Conservation (phyloP, 176 grass and related monocot genomes). For the Oryza meridionalis region DNA sequence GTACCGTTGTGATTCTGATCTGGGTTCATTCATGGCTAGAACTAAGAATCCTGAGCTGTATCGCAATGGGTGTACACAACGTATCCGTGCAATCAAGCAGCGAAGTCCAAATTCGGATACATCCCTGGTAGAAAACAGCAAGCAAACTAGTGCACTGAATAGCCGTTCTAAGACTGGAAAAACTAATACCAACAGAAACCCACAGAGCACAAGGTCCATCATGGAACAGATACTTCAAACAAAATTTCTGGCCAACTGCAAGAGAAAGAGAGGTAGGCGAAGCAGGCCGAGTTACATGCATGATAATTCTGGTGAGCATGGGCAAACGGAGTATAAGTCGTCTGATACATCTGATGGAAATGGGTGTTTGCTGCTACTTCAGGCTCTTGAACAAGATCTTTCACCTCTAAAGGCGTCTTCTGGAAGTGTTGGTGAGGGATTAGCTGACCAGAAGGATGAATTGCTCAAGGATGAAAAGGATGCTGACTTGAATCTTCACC, state of each 20-base stretch:
- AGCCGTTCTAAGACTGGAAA: conserved; percentile 20
- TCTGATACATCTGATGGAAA: conserved; percentile 47
- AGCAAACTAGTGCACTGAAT: conserved; percentile 37
- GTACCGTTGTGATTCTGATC: conserved; percentile 45
- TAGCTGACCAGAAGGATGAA: conserved; percentile 27
- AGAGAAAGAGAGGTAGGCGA: conserved; percentile 51
- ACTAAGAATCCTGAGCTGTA: conserved; percentile 69
- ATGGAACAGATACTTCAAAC: conserved; percentile 59
- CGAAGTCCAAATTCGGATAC: conserved; percentile 38
- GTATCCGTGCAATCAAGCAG: conserved; percentile 79
- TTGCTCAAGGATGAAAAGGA: conserved; percentile 18
- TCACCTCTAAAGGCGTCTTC: conserved; percentile 31
- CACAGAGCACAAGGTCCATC: conserved; percentile 31
- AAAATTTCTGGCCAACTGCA: conserved; percentile 46
- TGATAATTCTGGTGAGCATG: conserved; percentile 49
- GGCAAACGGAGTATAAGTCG: conserved; percentile 48
- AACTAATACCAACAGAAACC: conserved; percentile 37
- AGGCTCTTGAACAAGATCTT: conserved; percentile 60
- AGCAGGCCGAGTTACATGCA: conserved; percentile 51
- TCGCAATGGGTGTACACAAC: conserved; percentile 77
- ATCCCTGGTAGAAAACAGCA: conserved; percentile 45
- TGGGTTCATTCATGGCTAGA: conserved; percentile 53
- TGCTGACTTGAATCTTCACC: conserved; percentile 17
- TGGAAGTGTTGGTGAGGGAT: conserved; percentile 2
- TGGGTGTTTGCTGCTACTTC: conserved; percentile 58